Percentiles rank a stretch among this genome's conserved stretches.
Conservation (phyloP, 148 eudicot species). For the Chenopodium album region DNA sequence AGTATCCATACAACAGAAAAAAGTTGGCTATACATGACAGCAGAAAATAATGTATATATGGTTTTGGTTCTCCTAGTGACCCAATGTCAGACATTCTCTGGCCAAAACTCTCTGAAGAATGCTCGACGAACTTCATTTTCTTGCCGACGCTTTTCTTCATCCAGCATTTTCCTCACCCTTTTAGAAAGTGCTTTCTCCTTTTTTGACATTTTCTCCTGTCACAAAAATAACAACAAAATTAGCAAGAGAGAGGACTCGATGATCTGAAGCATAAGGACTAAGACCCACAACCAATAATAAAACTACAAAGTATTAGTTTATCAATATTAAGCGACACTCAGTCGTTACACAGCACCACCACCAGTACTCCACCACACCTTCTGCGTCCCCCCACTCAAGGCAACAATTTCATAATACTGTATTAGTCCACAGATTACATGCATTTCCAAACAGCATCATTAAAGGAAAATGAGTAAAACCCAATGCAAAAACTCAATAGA, state of each 20-base stretch:
- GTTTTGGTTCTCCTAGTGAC: not conserved
- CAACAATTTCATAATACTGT: not conserved
- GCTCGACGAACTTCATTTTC: conserved; percentile 79
- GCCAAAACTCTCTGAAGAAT: conserved; percentile 93
- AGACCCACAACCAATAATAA: not conserved
- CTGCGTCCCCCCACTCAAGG: not conserved
- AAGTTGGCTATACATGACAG: not conserved
- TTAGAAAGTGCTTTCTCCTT: conserved; percentile 58
- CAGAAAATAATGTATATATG: too few species aligned
- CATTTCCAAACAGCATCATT: too few species aligned
- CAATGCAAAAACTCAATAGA: too few species aligned
- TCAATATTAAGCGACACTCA: too few species aligned
- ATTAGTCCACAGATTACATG: too few species aligned
- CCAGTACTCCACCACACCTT: too few species aligned
- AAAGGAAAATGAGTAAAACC: too few species aligned
- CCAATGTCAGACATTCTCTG: conserved; percentile 71
- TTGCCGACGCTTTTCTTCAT: conserved; percentile 56
- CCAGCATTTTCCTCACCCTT: conserved; percentile 55
- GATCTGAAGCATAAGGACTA: too few species aligned
- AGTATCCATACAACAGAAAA: not conserved
- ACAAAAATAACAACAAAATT: conserved; percentile 6
- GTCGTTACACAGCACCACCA: too few species aligned
- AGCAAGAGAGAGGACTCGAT: not conserved
- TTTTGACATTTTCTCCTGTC: conserved; percentile 46
- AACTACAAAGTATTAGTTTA: too few species aligned